Conservation (phyloP, 441 rosid genomes). For the Rhodomyrtus psidioides region DNA sequence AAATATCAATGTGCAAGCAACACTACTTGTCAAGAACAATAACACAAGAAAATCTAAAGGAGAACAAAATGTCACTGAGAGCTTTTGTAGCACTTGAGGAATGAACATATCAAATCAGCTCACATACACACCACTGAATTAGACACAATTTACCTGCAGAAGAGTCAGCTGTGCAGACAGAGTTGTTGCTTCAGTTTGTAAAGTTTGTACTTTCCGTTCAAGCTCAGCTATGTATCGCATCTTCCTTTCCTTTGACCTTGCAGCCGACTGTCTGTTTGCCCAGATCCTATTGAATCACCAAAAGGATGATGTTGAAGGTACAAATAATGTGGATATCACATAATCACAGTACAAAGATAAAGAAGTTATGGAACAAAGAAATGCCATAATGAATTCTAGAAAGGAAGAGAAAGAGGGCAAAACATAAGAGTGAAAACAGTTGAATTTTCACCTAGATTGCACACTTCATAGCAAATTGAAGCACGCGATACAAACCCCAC, state of each 20-base stretch:
- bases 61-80: background rate
- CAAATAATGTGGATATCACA: background rate
- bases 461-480: background rate
- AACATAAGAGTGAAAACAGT: background rate
- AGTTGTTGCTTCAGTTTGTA: constrained; percentile 95
- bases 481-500: background rate
- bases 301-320: background rate
- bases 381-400: background rate
- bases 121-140: background rate
- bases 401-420: background rate
- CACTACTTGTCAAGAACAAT: background rate
- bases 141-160: constrained; percentile 51
- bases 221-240: constrained; percentile 97
- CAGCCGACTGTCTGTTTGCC: constrained; percentile 99
- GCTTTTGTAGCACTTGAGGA: background rate
- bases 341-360: background rate
- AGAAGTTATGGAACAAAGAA: background rate
- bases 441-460: background rate
- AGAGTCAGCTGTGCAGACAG: constrained; percentile 91
- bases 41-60: background rate
- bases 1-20: background rate
- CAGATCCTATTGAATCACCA: constrained; percentile 50
- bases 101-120: background rate
- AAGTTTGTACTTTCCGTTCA: constrained; percentile 92
- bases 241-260: constrained; percentile 98